phyloP scores from a whole-genome alignment of 805 yeast species.

The Candida methanosorbosa region DNA sequence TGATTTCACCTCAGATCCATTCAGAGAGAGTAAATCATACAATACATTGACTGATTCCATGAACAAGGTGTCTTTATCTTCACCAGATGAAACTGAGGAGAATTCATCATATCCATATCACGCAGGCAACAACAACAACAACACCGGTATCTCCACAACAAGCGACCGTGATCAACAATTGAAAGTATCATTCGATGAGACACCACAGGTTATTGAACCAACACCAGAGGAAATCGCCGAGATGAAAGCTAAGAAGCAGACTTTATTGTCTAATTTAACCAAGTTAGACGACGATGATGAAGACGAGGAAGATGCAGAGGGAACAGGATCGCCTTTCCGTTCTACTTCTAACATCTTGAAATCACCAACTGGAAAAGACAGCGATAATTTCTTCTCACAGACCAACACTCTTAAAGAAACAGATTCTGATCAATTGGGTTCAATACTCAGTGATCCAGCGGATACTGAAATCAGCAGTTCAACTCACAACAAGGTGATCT shows the following conservation, averaged over 20 bases:
- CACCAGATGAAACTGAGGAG: not conserved
- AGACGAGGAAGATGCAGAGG: no score
- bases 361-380: slow-evolving; percentile 6
- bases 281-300: slow-evolving; percentile 23
- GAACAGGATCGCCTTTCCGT: slow-evolving; percentile 1
- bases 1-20: slow-evolving; percentile 12
- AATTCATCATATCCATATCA: no score
- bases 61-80: slow-evolving; percentile 12
- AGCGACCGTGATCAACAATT: slow-evolving; percentile 1
- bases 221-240: slow-evolving; percentile 8
- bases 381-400: slow-evolving; percentile 14
- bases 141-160: no score
- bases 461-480: slow-evolving; percentile 8
- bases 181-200: slow-evolving; percentile 5
- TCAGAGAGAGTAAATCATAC: slow-evolving; percentile 3
- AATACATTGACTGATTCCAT: slow-evolving; percentile 11
- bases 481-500: slow-evolving; percentile 10
- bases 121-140: no score
- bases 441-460: slow-evolving; percentile 2
- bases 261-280: slow-evolving; percentile 34
- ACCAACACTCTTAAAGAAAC: slow-evolving; percentile 6
- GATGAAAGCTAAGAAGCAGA: slow-evolving; percentile 25
- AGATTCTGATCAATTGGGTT: no score
- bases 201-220: slow-evolving; percentile 2
- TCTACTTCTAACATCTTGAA: slow-evolving; percentile 5